Conservation (phyloP, 2,329 filamentous ascomycete species). For the Colletotrichum camelliae region DNA sequence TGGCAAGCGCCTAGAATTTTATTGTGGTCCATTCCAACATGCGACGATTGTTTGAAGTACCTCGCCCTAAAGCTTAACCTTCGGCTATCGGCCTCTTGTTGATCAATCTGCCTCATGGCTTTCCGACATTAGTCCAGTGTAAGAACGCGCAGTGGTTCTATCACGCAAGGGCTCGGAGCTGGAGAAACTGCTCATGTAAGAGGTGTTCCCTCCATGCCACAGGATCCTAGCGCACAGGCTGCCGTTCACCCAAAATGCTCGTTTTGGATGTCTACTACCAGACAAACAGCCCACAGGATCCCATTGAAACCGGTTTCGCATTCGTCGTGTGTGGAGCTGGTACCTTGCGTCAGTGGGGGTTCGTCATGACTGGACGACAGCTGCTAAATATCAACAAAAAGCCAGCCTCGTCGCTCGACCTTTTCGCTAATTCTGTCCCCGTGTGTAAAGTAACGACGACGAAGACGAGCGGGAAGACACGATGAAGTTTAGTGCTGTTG, state of each 20-base stretch:
- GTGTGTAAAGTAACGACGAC: constrained; percentile 7
- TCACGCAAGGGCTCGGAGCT: not conserved
- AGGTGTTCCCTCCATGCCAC: constrained; percentile 7
- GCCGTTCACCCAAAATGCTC: constrained; percentile 12
- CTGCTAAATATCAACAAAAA: constrained; percentile 18
- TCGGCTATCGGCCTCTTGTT: constrained; percentile 6
- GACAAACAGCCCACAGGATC: constrained; percentile 9
- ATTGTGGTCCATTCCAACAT: not conserved
- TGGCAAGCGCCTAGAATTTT: constrained; percentile 6
- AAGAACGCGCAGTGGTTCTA: not conserved
- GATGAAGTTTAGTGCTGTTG: constrained; percentile 17
- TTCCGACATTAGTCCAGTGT: not conserved
- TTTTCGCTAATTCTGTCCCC: not conserved
- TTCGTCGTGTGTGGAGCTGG: constrained; percentile 9
- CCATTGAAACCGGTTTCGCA: constrained; percentile 21
- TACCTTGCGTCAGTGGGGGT: constrained; percentile 7
- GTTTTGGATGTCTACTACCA: constrained; percentile 17
- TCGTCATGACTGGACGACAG: constrained; percentile 12
- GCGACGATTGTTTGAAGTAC: constrained; percentile 10
- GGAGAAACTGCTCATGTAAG: constrained; percentile 12
- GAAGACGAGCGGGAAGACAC: constrained; percentile 5
- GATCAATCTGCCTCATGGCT: not conserved
- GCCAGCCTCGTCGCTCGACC: constrained; percentile 8
- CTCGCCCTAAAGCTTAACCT: constrained; percentile 12
- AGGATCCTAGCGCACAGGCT: constrained; percentile 17